phyloP scores from a whole-genome alignment of 352 stramenopile genomes.

The Aphanomyces invadans region DNA sequence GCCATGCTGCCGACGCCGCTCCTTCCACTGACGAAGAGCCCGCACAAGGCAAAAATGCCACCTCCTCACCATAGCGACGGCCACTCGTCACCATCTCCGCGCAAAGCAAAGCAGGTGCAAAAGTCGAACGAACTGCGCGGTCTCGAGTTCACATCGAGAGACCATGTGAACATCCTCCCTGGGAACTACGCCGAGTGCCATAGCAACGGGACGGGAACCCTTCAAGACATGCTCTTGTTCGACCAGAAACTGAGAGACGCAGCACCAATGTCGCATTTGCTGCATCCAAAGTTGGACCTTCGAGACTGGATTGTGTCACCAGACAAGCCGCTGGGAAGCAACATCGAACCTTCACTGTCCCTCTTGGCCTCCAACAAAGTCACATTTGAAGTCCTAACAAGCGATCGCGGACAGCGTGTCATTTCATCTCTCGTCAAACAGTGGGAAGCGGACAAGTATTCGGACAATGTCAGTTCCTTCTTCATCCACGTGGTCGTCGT shows the following conservation, averaged over 20 bases:
- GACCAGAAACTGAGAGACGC: constrained; percentile 53
- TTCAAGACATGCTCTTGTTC: constrained; percentile 58
- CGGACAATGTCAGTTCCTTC: constrained; percentile 9
- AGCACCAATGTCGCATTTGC: constrained; percentile 23
- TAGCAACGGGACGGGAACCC: constrained; percentile 14
- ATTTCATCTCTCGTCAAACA: constrained; percentile 54
- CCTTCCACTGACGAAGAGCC: constrained; percentile 20
- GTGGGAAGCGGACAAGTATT: constrained; percentile 32
- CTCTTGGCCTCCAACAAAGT: constrained; percentile 20
- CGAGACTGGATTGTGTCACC: constrained; percentile 30
- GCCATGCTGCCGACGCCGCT: constrained; percentile 2
- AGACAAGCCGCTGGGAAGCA: not conserved
- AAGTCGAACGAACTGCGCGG: constrained; percentile 14
- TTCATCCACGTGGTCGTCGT: not conserved
- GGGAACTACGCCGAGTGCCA: constrained; percentile 5
- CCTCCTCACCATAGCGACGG: not conserved
- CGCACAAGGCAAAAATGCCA: constrained; percentile 1
- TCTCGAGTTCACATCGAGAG: not conserved
- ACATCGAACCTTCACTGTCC: not conserved
- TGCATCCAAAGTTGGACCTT: constrained; percentile 15
- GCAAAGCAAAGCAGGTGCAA: constrained; percentile 16
- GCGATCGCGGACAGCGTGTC: constrained; percentile 53
- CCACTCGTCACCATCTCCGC: not conserved
- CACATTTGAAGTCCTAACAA: constrained; percentile 51
- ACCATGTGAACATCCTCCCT: constrained; percentile 3